These are phyloP conservation scores for Dendrobium chrysotoxum DNA, from an alignment of 106 monocot species.

Conservation along the genomic window DNA sequence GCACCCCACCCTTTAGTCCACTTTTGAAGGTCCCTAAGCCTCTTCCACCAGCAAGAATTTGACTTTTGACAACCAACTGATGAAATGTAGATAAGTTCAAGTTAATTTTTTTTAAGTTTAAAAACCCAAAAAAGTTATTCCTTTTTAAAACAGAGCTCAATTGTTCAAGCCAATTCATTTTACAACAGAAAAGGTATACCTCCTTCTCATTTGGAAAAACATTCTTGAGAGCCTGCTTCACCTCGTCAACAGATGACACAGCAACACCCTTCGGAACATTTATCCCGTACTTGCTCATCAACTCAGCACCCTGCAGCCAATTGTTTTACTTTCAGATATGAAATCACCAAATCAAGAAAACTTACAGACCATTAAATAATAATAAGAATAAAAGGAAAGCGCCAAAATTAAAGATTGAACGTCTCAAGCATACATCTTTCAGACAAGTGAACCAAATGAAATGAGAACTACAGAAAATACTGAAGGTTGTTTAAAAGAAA, in stretches of 20 bases:
- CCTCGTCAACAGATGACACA: slow-evolving; percentile 50
- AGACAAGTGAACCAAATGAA: not conserved
- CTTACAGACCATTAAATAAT: not conserved
- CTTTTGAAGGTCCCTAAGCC: slow-evolving; percentile 93
- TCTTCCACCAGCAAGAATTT: slow-evolving; percentile 98
- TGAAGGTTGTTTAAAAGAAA: not conserved
- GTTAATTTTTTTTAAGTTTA: not conserved
- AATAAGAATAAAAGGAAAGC: not conserved
- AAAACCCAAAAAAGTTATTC: not conserved
- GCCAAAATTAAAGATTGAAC: not conserved
- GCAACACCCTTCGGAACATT: slow-evolving; percentile 88
- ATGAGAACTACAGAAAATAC: not conserved
- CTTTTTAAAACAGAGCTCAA: not conserved
- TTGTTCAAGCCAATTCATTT: not conserved
- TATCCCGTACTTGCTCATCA: slow-evolving; percentile 87
- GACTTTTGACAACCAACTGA: slow-evolving; percentile 94
- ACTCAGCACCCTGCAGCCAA: slow-evolving; percentile 60
- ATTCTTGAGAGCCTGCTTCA: slow-evolving; percentile 49
- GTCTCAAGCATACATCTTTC: not conserved
- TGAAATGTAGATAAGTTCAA: not conserved
- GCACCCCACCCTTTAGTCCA: slow-evolving; percentile 93
- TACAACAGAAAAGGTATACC: slow-evolving; percentile 24
- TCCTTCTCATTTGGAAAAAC: slow-evolving; percentile 68
- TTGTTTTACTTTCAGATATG: not conserved
- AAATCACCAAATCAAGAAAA: slow-evolving; percentile 1